These are phyloP conservation scores for Litsea cubeba DNA, from an alignment of 164 flowering plant genomes.

Conservation along the genomic window DNA sequence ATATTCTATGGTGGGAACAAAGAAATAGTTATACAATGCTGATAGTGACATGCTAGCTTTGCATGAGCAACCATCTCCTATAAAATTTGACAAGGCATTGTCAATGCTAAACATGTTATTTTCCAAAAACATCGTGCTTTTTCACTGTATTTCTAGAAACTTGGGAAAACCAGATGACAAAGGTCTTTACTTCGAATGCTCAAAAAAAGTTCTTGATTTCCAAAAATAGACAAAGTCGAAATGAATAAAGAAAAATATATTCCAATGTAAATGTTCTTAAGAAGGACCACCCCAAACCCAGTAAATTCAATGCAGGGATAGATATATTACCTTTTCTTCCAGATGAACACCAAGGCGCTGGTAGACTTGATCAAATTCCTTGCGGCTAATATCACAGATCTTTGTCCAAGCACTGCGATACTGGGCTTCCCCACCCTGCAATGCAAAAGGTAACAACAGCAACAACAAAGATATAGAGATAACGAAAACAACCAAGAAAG, in stretches of 20 bases:
- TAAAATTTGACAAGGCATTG: too few relatives aligned
- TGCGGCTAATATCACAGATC: slow-evolving; percentile 92
- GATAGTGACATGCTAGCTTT: too few relatives aligned
- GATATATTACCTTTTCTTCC: slow-evolving; percentile 74
- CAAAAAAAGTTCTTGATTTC: too few relatives aligned
- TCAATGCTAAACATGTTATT: not conserved
- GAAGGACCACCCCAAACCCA: not conserved
- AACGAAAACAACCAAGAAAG: not conserved
- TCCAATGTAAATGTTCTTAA: not conserved
- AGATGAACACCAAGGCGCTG: slow-evolving; percentile 70
- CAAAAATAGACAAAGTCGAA: too few relatives aligned
- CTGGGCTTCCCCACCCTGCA: slow-evolving; percentile 68
- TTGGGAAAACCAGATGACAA: not conserved
- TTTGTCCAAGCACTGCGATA: slow-evolving; percentile 78
- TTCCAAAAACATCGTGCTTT: not conserved
- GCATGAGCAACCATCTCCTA: too few relatives aligned
- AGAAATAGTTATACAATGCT: too few relatives aligned
- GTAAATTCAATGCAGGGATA: not conserved
- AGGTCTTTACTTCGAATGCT: too few relatives aligned
- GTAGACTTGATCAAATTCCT: slow-evolving; percentile 73
- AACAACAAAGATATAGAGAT: not conserved
- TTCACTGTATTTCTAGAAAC: not conserved
- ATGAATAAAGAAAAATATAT: too few relatives aligned
- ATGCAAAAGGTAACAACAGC: slow-evolving; percentile 1
- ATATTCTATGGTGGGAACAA: too few relatives aligned